These are phyloP conservation scores for Picea engelmannii DNA, from an alignment of 83 land plant species.

Conservation along the genomic window DNA sequence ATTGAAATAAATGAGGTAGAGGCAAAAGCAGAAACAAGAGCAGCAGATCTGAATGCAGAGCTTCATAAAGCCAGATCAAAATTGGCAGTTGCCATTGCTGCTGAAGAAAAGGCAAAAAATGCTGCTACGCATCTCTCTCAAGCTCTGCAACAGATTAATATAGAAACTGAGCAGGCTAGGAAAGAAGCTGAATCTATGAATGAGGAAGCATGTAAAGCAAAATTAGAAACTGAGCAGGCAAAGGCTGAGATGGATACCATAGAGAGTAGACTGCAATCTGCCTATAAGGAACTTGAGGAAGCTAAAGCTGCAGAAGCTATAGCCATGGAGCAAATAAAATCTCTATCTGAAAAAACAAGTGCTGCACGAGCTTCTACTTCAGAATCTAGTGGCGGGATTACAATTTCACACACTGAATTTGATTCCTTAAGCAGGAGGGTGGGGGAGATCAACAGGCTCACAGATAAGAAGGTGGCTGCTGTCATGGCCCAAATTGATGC, in stretches of 20 bases:
- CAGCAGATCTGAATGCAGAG: slow-evolving; percentile 62
- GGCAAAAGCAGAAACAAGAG: slow-evolving; percentile 57
- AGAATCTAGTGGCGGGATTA: slow-evolving; percentile 53
- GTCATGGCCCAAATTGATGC: slow-evolving; percentile 88
- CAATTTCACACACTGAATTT: slow-evolving; percentile 67
- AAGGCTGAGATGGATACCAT: slow-evolving; percentile 38
- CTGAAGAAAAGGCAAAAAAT: slow-evolving; percentile 40
- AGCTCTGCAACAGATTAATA: slow-evolving; percentile 39
- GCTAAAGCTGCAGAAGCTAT: slow-evolving; percentile 72
- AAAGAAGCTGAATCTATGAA: slow-evolving; percentile 65
- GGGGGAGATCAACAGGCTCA: slow-evolving; percentile 64
- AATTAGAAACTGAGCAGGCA: slow-evolving; percentile 43
- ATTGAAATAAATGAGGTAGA: slow-evolving; percentile 59
- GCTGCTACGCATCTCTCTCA: slow-evolving; percentile 41
- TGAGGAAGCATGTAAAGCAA: slow-evolving; percentile 48
- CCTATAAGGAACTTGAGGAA: slow-evolving; percentile 59
- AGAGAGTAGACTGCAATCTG: slow-evolving; percentile 47
- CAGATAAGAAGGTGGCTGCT: slow-evolving; percentile 73
- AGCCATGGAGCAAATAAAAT: slow-evolving; percentile 51
- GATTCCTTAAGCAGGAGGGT: slow-evolving; percentile 62
- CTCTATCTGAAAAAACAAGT: slow-evolving; percentile 44
- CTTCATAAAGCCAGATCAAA: slow-evolving; percentile 54
- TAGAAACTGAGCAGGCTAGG: slow-evolving; percentile 41
- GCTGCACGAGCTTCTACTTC: slow-evolving; percentile 48
- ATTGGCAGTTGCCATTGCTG: slow-evolving; percentile 47